These are phyloP conservation scores for Pholiota microspora DNA, from an alignment of 768 basidiomycete genomes.

Conservation along the genomic window DNA sequence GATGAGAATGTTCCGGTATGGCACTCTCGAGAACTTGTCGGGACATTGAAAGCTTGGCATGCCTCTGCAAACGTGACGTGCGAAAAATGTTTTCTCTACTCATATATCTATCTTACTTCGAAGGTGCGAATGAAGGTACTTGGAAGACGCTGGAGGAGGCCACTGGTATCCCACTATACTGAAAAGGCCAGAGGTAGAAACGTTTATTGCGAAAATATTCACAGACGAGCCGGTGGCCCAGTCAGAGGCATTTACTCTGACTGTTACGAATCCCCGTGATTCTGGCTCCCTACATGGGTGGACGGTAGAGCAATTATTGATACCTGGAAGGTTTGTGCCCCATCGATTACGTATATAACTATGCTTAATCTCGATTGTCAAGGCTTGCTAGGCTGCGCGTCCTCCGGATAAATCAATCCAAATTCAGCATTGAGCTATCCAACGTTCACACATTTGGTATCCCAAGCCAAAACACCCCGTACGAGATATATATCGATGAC, in stretches of 20 bases:
- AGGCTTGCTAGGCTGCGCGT: conserved; percentile 41
- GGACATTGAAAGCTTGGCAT: conserved; percentile 58
- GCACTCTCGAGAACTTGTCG: conserved; percentile 71
- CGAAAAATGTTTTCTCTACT: conserved; percentile 14
- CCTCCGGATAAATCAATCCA: conserved; percentile 1
- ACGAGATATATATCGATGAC: conserved; percentile 15
- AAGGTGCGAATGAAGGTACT: conserved; percentile 37
- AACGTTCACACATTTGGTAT: conserved; percentile 20
- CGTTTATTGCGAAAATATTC: conserved; percentile 46
- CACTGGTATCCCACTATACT: conserved; percentile 76
- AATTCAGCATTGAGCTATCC: conserved; percentile 13
- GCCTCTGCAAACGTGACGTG: conserved; percentile 52
- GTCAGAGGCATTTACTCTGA: conserved; percentile 58
- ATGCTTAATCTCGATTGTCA: background rate
- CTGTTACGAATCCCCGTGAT: conserved; percentile 66
- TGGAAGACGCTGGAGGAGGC: conserved; percentile 57
- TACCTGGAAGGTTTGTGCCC: conserved; percentile 65
- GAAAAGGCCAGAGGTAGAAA: conserved; percentile 48
- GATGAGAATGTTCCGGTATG: conserved; percentile 89
- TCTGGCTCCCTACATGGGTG: conserved; percentile 72
- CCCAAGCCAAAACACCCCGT: conserved; percentile 4
- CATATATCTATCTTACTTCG: background rate
- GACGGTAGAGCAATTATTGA: conserved; percentile 51
- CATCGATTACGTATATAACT: background rate
- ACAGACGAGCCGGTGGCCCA: conserved; percentile 11